A percentile compares a stretch with the other conserved stretches of the same genome.
phyloP scores from a whole-genome alignment of 306 rosid genomes.

The Boehmeria nivea region DNA sequence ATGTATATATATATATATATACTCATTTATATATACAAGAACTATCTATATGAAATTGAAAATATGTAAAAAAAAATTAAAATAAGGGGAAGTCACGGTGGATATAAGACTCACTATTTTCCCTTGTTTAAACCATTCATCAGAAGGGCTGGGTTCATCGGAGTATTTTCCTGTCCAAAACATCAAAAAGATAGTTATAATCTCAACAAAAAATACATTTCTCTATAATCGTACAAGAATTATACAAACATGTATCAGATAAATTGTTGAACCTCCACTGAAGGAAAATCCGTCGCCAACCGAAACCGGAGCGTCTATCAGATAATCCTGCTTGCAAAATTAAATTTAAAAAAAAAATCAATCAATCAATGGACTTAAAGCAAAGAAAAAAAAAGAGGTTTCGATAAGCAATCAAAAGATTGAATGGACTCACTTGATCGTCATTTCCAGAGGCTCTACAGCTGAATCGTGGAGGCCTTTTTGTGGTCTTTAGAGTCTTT shows the following conservation, averaged over 20 bases:
- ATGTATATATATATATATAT: neutral
- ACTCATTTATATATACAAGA: too few species aligned
- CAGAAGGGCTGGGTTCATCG: conserved; percentile 72
- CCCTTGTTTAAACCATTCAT: conserved; percentile 88
- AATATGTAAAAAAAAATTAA: too few species aligned
- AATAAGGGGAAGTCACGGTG: too few species aligned
- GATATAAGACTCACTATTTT: conserved; percentile 42
- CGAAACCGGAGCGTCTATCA: conserved; percentile 70
- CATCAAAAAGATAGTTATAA: too few species aligned
- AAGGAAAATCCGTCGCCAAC: conserved; percentile 87
- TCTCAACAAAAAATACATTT: neutral
- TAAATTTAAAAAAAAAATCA: conserved; percentile 4
- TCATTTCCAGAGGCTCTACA: conserved; percentile 40
- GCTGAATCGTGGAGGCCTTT: conserved; percentile 28
- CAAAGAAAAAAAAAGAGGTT: neutral
- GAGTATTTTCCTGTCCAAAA: conserved; percentile 71
- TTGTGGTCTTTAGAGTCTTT: conserved; percentile 19
- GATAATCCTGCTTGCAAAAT: conserved; percentile 47
- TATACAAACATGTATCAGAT: too few species aligned
- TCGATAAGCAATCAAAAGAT: too few species aligned
- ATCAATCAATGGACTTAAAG: neutral
- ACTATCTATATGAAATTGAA: too few species aligned
- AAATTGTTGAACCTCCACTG: conserved; percentile 54
- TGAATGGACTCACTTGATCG: conserved; percentile 33
- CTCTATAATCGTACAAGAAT: neutral